Evolutionary conservation across 164 flowering plant species (phyloP).

Genomic region (Macadamia tetraphylla): DNA sequence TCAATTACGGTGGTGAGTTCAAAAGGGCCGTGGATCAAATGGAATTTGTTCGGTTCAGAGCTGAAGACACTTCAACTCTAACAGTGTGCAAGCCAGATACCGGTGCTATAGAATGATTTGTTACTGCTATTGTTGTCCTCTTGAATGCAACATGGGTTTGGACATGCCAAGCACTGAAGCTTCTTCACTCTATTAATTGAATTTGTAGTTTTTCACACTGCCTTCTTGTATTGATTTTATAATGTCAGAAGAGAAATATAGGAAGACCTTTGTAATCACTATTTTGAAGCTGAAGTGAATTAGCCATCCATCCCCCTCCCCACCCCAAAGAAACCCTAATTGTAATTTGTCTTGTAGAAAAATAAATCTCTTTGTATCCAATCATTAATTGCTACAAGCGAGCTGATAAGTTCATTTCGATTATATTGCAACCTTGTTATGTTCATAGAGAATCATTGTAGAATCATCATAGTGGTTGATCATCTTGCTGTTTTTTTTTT

Average conservation of each 20-base stretch:
- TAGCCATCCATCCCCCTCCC: no score
- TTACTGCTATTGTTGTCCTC: background rate
- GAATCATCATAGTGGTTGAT: no score
- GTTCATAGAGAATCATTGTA: no score
- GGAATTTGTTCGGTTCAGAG: background rate
- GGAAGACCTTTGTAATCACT: slow-evolving; percentile 7
- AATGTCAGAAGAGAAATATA: background rate
- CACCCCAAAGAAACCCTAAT: no score
- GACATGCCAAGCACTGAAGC: background rate
- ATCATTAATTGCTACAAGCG: no score
- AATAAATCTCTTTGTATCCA: no score
- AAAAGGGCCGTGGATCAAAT: slow-evolving; percentile 3
- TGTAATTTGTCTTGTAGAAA: no score
- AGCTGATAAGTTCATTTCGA: no score
- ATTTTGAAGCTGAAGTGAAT: slow-evolving; percentile 5
- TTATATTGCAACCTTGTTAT: no score
- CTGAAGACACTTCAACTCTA: slow-evolving; percentile 1
- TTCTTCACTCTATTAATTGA: background rate
- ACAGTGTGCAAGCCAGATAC: background rate
- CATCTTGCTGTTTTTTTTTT: no score
- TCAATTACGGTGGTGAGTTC: slow-evolving; percentile 5
- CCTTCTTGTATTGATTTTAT: background rate
- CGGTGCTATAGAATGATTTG: background rate
- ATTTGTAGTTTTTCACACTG: background rate
- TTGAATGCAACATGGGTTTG: background rate